Percentiles rank a stretch among this genome's conserved stretches.
These are phyloP conservation scores for Colletotrichum sp. DNA, from an alignment of 2,329 filamentous ascomycete genomes.

Conservation along the genomic window DNA sequence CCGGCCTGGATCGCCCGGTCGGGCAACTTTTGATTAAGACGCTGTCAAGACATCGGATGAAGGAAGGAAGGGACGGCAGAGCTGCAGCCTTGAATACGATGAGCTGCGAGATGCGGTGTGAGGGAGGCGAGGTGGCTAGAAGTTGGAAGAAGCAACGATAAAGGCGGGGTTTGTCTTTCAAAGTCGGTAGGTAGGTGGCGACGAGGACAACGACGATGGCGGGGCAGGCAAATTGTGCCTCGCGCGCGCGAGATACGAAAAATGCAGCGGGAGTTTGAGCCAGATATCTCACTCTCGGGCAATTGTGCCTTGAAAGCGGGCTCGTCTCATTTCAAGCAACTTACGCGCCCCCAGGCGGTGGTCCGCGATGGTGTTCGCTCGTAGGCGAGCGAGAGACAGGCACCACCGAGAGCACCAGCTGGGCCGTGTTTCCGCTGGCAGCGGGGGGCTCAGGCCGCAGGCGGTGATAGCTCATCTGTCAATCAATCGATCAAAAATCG, in stretches of 20 bases:
- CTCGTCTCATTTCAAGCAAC: background rate
- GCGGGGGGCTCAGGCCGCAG: background rate
- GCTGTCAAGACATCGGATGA: background rate
- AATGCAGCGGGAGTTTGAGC: background rate
- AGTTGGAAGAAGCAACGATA: conserved; percentile 2
- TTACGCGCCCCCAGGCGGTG: background rate
- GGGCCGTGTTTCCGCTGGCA: background rate
- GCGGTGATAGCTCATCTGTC: background rate
- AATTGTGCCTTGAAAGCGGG: conserved; percentile 6
- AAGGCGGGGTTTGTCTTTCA: background rate
- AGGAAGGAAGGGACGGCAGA: background rate
- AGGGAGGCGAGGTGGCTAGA: background rate
- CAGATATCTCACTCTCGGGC: background rate
- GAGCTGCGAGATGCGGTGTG: background rate
- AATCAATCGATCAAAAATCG: background rate
- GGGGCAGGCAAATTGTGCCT: background rate
- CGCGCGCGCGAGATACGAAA: background rate
- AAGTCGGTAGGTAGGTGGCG: background rate
- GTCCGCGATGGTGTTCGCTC: background rate
- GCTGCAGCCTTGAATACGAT: background rate
- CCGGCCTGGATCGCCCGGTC: conserved; percentile 2
- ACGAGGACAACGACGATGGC: background rate
- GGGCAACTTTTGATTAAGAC: background rate
- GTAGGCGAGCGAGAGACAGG: background rate
- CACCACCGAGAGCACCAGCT: background rate